Evolutionary conservation across 139 green algal species (phyloP).

Genomic region (Tetradesmus obliquus): DNA sequence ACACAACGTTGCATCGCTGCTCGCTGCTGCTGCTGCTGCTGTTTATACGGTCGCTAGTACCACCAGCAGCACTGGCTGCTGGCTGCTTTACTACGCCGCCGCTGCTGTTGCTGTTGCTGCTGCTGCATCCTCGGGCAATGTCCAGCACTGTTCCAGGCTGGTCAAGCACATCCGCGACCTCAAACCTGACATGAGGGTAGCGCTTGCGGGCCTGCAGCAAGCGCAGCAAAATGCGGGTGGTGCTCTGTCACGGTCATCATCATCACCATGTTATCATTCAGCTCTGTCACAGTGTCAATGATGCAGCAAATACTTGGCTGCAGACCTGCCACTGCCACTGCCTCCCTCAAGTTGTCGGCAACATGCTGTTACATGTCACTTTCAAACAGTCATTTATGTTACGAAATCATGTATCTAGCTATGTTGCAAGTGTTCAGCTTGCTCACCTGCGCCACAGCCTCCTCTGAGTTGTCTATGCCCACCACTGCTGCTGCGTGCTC

Average conservation of each 20-base stretch:
- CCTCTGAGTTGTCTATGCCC: constrained; percentile 42
- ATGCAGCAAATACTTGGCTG: background rate
- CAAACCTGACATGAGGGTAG: constrained; percentile 5
- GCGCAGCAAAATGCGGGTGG: background rate
- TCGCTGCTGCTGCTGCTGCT: constrained; percentile 19
- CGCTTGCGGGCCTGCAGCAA: constrained; percentile 26
- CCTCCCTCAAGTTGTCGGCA: background rate
- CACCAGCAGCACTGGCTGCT: background rate
- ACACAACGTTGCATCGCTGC: constrained; percentile 31
- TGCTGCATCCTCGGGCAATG: background rate
- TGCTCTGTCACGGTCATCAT: too few relatives aligned
- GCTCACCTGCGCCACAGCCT: constrained; percentile 15
- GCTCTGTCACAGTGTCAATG: too few relatives aligned
- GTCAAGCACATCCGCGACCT: constrained; percentile 17
- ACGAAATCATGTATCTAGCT: background rate
- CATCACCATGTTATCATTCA: background rate
- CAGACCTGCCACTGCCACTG: background rate
- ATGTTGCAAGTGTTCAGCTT: background rate
- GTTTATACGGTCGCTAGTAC: background rate
- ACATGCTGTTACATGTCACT: too few relatives aligned
- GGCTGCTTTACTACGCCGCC: background rate
- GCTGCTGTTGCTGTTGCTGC: background rate
- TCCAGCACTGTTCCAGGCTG: background rate
- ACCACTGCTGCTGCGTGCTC: constrained; percentile 28
- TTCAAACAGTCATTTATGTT: background rate